A percentile compares a stretch with the other conserved stretches of the same genome.
These are phyloP conservation scores for Volvox carteri DNA, from an alignment of 163 green algal species.

Conservation along the genomic window DNA sequence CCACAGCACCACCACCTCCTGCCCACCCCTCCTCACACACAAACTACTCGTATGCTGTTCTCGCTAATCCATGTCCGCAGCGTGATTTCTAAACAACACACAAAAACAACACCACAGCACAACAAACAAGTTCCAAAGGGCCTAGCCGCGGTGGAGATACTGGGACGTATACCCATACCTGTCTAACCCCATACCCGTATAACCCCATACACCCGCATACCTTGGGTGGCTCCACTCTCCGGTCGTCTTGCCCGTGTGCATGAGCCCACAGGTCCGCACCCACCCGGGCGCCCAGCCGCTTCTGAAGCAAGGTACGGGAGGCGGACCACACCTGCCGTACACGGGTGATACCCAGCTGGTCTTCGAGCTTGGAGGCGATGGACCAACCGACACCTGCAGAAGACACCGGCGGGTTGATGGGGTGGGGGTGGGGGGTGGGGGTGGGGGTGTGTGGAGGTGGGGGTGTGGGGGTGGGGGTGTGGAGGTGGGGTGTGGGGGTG, in stretches of 20 bases:
- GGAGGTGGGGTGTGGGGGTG: no score
- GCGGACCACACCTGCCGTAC: slow-evolving; percentile 64
- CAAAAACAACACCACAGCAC: no score
- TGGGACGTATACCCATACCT: no score
- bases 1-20: no score
- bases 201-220: no score
- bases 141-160: no score
- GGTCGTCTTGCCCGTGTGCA: slow-evolving; percentile 71
- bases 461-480: not conserved
- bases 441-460: not conserved
- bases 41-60: no score
- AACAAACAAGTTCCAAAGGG: no score
- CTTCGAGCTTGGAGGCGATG: slow-evolving; percentile 71
- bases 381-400: slow-evolving; percentile 71
- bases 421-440: not conserved
- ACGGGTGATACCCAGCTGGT: slow-evolving; percentile 71
- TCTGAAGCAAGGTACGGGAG: slow-evolving; percentile 76
- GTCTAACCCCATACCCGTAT: no score
- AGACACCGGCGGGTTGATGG: not conserved
- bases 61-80: no score
- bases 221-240: slow-evolving; percentile 59
- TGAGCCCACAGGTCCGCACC: slow-evolving; percentile 79
- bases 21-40: no score
- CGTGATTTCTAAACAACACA: no score
- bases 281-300: slow-evolving; percentile 81